Evolutionary conservation across 1,284 basidiomycete species (phyloP).

Genomic region (Ustilago esculenta): DNA sequence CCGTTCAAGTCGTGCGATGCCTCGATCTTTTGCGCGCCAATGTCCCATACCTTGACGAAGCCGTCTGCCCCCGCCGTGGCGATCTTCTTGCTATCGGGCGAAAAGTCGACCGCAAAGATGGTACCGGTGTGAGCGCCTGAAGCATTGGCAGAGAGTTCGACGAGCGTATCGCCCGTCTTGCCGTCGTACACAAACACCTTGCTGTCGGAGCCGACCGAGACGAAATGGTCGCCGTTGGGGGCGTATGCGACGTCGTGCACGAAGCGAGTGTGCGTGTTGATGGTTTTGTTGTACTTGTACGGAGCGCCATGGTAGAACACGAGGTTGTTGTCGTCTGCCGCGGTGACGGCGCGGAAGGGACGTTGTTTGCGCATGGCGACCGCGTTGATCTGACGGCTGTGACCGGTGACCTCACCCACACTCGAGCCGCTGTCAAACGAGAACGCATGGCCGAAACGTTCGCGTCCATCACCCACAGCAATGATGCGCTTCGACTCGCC

Average conservation of each 20-base stretch:
- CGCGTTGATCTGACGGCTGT: conserved; percentile 91
- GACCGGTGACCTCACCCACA: conserved; percentile 91
- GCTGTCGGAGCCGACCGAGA: conserved; percentile 88
- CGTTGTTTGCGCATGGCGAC: conserved; percentile 88
- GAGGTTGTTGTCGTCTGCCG: conserved; percentile 79
- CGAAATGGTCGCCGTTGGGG: conserved; percentile 73
- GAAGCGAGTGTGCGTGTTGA: conserved; percentile 83
- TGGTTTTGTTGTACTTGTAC: conserved; percentile 69
- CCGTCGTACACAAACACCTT: conserved; percentile 93
- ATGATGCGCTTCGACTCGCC: conserved; percentile 91
- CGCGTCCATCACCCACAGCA: conserved; percentile 92
- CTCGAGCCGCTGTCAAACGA: conserved; percentile 76
- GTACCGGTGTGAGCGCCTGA: conserved; percentile 67
- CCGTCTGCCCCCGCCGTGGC: conserved; percentile 88
- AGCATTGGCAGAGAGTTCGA: conserved; percentile 41
- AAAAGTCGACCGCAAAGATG: conserved; percentile 67
- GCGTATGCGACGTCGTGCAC: conserved; percentile 91
- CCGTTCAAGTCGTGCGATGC: conserved; percentile 50
- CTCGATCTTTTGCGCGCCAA: conserved; percentile 29
- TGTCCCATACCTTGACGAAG: conserved; percentile 70
- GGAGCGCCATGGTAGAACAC: conserved; percentile 79
- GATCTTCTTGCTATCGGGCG: conserved; percentile 76
- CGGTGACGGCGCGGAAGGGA: conserved; percentile 80
- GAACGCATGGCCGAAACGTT: conserved; percentile 72
- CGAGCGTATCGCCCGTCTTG: conserved; percentile 77